A percentile compares a stretch with the other conserved stretches of the same genome.
These are phyloP conservation scores for Leptographium wingfieldii DNA, from an alignment of 2,329 filamentous ascomycete species.

Conservation along the genomic window DNA sequence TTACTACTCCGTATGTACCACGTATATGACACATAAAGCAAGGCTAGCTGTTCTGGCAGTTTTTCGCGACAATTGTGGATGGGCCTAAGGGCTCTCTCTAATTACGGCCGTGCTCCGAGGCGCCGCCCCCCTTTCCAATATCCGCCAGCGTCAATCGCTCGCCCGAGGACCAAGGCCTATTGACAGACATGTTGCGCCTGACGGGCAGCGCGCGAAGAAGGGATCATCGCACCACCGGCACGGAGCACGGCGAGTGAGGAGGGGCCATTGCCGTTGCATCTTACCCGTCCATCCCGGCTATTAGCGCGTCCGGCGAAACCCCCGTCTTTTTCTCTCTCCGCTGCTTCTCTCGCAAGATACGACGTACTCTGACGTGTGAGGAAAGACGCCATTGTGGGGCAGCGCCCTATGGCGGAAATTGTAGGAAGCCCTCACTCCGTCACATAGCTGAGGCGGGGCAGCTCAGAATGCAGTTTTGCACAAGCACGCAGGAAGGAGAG, in stretches of 20 bases:
- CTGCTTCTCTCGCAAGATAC: background rate
- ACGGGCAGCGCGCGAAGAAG: too few relatives aligned
- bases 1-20: too few relatives aligned
- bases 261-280: background rate
- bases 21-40: background rate
- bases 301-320: background rate
- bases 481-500: too few relatives aligned
- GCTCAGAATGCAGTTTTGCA: too few relatives aligned
- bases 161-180: background rate
- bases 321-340: background rate
- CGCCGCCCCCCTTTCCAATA: background rate
- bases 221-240: too few relatives aligned
- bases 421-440: too few relatives aligned
- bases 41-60: background rate
- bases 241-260: background rate
- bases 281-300: background rate
- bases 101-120: background rate
- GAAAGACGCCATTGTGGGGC: background rate
- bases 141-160: too few relatives aligned
- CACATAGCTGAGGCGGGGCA: too few relatives aligned
- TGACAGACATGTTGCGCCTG: too few relatives aligned
- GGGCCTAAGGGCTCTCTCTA: background rate
- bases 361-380: background rate
- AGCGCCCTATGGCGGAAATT: too few relatives aligned
- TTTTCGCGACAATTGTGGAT: slow-evolving; percentile 3